A percentile compares a stretch with the other conserved stretches of the same genome.
Conservation (phyloP, 2,329 filamentous ascomycete genomes). For the Claviceps sp. region DNA sequence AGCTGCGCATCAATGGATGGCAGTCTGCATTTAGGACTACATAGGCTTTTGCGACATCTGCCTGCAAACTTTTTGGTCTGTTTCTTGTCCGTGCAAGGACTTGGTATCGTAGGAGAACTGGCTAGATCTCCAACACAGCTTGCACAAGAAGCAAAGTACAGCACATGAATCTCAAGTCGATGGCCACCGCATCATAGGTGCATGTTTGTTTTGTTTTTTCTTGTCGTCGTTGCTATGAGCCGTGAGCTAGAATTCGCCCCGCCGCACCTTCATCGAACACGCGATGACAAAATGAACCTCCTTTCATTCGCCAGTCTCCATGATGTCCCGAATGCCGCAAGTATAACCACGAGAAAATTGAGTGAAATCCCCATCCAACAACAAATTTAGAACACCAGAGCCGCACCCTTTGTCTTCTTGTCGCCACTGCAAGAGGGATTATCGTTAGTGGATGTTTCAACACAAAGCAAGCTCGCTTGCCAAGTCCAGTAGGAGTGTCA, state of each 20-base stretch:
- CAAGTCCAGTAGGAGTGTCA: conserved; percentile 13
- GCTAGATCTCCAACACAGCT: neutral
- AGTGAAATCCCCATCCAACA: conserved; percentile 26
- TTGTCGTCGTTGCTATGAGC: neutral
- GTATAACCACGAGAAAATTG: conserved; percentile 28
- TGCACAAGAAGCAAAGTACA: too few relatives aligned
- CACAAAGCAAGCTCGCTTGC: neutral
- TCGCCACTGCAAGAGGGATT: conserved; percentile 58
- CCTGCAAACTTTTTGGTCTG: too few relatives aligned
- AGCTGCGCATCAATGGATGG: too few relatives aligned
- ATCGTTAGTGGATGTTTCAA: conserved; percentile 1
- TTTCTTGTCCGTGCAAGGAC: neutral
- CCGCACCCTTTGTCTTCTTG: conserved; percentile 99
- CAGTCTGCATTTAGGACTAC: too few relatives aligned
- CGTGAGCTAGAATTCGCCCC: neutral
- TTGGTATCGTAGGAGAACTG: neutral
- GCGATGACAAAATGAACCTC: conserved; percentile 28
- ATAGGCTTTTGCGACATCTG: too few relatives aligned
- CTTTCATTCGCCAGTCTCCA: conserved; percentile 33
- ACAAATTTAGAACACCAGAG: conserved; percentile 90
- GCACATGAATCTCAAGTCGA: neutral
- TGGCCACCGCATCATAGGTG: neutral
- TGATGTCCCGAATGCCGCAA: conserved; percentile 33
- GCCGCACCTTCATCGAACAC: neutral
- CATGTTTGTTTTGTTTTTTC: neutral